These are phyloP conservation scores for Cyclanthera cordifolia DNA, from an alignment of 306 rosid species.

Conservation along the genomic window DNA sequence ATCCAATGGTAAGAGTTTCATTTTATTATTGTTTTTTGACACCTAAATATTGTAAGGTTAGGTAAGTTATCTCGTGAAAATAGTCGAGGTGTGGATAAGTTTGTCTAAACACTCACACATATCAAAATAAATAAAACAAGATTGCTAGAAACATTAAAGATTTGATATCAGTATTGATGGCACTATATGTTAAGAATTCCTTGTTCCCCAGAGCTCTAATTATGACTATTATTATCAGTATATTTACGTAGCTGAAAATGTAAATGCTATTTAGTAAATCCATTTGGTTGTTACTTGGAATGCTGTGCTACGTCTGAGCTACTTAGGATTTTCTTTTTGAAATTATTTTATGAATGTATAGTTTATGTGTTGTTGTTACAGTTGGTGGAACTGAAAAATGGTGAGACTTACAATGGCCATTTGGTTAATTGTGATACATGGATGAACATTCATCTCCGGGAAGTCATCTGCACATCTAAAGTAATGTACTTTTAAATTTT, in stretches of 20 bases:
- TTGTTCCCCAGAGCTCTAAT: background rate
- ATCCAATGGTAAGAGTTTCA: slow-evolving; percentile 14
- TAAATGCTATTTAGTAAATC: background rate
- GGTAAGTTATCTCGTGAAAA: no score
- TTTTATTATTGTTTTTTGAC: background rate
- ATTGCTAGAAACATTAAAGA: background rate
- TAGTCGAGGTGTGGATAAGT: no score
- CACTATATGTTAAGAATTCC: background rate
- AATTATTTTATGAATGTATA: background rate
- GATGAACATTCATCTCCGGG: slow-evolving; percentile 99
- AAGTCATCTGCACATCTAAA: slow-evolving; percentile 93
- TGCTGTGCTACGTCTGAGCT: background rate
- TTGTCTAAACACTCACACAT: no score
- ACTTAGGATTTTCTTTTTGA: background rate
- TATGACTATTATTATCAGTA: background rate
- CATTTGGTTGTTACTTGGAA: background rate
- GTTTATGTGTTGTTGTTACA: slow-evolving; percentile 26
- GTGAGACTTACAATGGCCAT: slow-evolving; percentile 98
- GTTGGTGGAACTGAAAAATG: slow-evolving; percentile 93
- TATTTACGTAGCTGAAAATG: background rate
- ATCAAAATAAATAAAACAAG: no score
- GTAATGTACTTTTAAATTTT: slow-evolving; percentile 22
- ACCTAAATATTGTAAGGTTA: no score
- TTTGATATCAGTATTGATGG: background rate
- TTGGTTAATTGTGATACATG: slow-evolving; percentile 96